Evolutionary conservation across 768 basidiomycete species (phyloP), one percentile per base, ranked within the genome.

Genomic region (Xerocomus spinulosus): DNA sequence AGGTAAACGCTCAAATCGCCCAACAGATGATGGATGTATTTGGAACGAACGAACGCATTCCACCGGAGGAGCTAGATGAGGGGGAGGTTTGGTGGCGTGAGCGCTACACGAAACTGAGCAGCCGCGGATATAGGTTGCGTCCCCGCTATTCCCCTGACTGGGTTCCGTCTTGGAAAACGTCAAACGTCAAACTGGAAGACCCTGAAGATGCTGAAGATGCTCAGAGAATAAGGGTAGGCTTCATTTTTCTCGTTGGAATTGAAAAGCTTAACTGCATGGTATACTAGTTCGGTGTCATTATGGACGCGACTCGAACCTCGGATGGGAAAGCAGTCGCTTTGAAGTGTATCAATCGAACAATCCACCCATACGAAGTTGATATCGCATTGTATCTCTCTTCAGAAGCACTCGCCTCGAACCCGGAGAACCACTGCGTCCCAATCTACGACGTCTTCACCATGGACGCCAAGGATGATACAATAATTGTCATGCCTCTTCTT

Each of bases 401-500:
- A 1, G 15, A 12, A 18, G 18, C 18, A 1, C 44, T 54, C n/a
- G 21, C 35, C 1, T 26, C 46, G 2, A 36, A 56, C 10, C 49
- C 60, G 14, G 51, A 15, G 8, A 66, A 64, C 33, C 58, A 64
- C 9, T 60, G 58, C 15, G 53, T 61, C 17, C 64, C 62, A 7
- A 36, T 63, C 15, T 44, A 57, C 14, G 60, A 63, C 1, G 53
- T 60, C 9, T 21, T 59, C 20, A 23, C 14, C n/a, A 21, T 38
- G 23, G 37, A 38, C 21, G 13, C 21, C 7, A 23, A 38, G 4
- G 14, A 24, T n/a, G n/a, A 2, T 14, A 3, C 34, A 6, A 58
- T 60, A 29, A 51, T 68, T 14, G 56, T 64, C 13, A 71, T 69
- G 63, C 72, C 71, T 2, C 49, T 67, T 3, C 56, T 73, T 5